A percentile compares a stretch with the other conserved stretches of the same genome.
These are phyloP conservation scores for Ramularia endophylla DNA, from an alignment of 2,329 filamentous ascomycete species.

Conservation along the genomic window DNA sequence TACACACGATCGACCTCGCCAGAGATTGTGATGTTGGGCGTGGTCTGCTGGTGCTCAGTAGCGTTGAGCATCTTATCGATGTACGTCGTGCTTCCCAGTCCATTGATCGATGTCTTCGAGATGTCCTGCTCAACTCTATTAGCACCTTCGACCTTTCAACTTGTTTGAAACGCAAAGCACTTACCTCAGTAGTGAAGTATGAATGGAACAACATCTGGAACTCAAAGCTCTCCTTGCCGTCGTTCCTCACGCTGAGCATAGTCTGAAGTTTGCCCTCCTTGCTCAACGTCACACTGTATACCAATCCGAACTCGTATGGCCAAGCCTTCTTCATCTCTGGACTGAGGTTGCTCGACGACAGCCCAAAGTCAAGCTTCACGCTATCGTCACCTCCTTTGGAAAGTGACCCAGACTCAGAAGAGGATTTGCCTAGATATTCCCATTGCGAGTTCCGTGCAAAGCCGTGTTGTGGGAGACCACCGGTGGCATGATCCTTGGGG, in stretches of 20 bases:
- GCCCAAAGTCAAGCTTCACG: slow-evolving; percentile 93
- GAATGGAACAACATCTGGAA: slow-evolving; percentile 90
- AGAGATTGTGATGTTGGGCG: slow-evolving; percentile 60
- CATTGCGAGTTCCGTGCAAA: slow-evolving; percentile 85
- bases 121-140: slow-evolving; percentile 62
- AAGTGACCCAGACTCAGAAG: slow-evolving; percentile 51
- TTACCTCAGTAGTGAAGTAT: slow-evolving; percentile 75
- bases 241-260: slow-evolving; percentile 80
- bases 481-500: slow-evolving; percentile 69
- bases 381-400: slow-evolving; percentile 52
- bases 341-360: slow-evolving; percentile 66
- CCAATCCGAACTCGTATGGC: slow-evolving; percentile 80
- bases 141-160: neutral
- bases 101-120: slow-evolving; percentile 61
- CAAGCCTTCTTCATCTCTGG: slow-evolving; percentile 66
- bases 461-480: slow-evolving; percentile 81
- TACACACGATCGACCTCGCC: slow-evolving; percentile 88
- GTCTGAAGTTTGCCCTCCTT: slow-evolving; percentile 66
- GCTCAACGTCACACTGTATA: slow-evolving; percentile 84
- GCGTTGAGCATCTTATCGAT: slow-evolving; percentile 71
- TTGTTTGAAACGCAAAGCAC: slow-evolving; percentile 22
- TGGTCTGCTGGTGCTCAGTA: slow-evolving; percentile 58
- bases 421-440: slow-evolving; percentile 90
- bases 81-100: slow-evolving; percentile 71
- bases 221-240: slow-evolving; percentile 75